Evolutionary conservation across 257 asterid species (phyloP).

Genomic region (Solanum microdontum): DNA sequence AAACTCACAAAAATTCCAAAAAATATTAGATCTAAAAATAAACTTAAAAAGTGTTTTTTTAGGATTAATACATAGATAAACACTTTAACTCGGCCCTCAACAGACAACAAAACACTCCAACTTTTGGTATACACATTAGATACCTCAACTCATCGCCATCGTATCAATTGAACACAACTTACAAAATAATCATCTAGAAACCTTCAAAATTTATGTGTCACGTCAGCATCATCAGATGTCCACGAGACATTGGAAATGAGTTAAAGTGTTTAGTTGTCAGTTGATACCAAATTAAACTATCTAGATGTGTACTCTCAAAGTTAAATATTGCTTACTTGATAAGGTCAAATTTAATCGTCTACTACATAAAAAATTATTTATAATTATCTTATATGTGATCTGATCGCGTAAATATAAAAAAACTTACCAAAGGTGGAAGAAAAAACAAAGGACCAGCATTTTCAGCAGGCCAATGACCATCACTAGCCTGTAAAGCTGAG

Average conservation of each 20-base stretch:
- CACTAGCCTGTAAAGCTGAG: conserved; percentile 72
- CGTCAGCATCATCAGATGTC: neutral
- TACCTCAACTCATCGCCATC: neutral
- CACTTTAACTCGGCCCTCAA: neutral
- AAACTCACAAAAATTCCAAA: neutral
- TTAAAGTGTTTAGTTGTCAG: neutral
- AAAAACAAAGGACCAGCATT: conserved; percentile 77
- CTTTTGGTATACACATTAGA: neutral
- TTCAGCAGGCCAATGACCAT: conserved; percentile 93
- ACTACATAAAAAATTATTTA: neutral
- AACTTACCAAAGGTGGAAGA: conserved; percentile 66
- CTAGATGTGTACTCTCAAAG: neutral
- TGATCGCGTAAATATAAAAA: neutral
- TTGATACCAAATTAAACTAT: neutral
- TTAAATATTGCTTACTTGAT: neutral
- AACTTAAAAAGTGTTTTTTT: neutral
- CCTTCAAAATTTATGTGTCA: neutral
- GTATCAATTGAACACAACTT: neutral
- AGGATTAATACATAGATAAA: neutral
- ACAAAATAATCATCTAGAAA: neutral
- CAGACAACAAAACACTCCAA: neutral
- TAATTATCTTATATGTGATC: neutral
- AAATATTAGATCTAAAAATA: neutral
- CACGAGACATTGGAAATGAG: neutral
- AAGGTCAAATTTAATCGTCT: neutral